Evolutionary conservation across 2,329 filamentous ascomycete species (phyloP).

Genomic region (Aspergillus tubingensis): DNA sequence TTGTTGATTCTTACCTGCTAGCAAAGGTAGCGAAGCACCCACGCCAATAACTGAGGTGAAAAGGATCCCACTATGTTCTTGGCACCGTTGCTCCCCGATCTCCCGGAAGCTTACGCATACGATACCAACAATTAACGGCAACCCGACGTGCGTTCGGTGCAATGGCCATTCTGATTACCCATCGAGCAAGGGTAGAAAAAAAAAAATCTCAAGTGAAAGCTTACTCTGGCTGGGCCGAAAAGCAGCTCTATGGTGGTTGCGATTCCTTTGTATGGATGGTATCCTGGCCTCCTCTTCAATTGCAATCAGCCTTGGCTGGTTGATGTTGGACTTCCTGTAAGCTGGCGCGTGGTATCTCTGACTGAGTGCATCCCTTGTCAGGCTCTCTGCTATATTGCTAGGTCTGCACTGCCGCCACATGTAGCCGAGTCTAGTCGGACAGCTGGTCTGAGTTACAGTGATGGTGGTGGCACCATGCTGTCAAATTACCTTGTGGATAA

Average conservation of each 20-base stretch:
- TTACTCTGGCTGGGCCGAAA: neutral
- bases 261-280: neutral
- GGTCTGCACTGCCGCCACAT: neutral
- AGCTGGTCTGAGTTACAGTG: neutral
- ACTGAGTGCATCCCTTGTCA: neutral
- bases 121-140: constrained; percentile 8
- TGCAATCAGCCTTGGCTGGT: neutral
- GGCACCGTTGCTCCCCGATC: constrained; percentile 6
- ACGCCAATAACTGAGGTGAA: neutral
- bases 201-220: neutral
- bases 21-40: neutral
- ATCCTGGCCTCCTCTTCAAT: neutral
- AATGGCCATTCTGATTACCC: neutral
- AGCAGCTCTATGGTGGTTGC: neutral
- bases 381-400: neutral
- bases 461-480: neutral
- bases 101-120: constrained; percentile 13
- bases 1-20: neutral
- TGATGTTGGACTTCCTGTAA: neutral
- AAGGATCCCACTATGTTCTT: constrained; percentile 7
- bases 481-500: constrained; percentile 3
- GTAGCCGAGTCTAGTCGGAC: neutral
- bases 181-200: neutral
- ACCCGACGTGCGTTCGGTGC: neutral
- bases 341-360: neutral